A percentile compares a stretch with the other conserved stretches of the same genome.
These are phyloP conservation scores for Vicia villosa DNA, from an alignment of 306 rosid genomes.

Conservation along the genomic window DNA sequence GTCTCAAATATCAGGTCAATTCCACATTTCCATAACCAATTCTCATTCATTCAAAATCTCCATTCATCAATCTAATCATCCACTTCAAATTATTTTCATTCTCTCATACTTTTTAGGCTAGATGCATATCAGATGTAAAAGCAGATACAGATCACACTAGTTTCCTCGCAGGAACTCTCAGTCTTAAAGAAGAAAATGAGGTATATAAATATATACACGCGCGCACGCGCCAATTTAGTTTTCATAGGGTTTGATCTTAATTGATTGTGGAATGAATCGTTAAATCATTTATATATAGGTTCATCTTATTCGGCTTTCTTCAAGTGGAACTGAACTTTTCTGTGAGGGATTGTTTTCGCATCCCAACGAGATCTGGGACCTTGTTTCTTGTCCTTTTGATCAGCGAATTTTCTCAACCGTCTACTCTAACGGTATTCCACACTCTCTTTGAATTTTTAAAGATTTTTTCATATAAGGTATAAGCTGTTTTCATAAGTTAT, in stretches of 20 bases:
- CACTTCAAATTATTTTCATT: background rate
- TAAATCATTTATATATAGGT: constrained; percentile 46
- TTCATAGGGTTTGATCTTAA: constrained; percentile 32
- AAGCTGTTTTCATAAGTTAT: no score
- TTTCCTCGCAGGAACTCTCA: constrained; percentile 88
- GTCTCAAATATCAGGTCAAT: constrained; percentile 88
- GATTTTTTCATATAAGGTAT: no score
- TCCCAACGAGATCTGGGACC: constrained; percentile 98
- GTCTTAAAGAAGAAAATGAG: constrained; percentile 98
- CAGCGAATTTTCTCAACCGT: constrained; percentile 98
- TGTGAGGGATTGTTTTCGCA: constrained; percentile 98
- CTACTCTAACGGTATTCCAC: constrained; percentile 69
- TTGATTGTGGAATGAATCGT: constrained; percentile 30
- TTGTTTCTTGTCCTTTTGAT: constrained; percentile 91
- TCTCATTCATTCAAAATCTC: background rate
- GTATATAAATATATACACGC: constrained; percentile 28
- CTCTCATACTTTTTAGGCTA: constrained; percentile 51
- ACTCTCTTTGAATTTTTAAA: background rate
- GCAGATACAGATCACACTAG: constrained; percentile 97
- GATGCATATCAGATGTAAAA: constrained; percentile 93
- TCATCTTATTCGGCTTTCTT: constrained; percentile 90
- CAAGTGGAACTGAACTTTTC: constrained; percentile 83
- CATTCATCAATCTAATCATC: background rate
- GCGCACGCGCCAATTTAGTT: constrained; percentile 2
- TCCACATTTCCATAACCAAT: constrained; percentile 21